phyloP scores from a whole-genome alignment of 2,329 filamentous ascomycete species.

The Pseudogymnoascus sp. region DNA sequence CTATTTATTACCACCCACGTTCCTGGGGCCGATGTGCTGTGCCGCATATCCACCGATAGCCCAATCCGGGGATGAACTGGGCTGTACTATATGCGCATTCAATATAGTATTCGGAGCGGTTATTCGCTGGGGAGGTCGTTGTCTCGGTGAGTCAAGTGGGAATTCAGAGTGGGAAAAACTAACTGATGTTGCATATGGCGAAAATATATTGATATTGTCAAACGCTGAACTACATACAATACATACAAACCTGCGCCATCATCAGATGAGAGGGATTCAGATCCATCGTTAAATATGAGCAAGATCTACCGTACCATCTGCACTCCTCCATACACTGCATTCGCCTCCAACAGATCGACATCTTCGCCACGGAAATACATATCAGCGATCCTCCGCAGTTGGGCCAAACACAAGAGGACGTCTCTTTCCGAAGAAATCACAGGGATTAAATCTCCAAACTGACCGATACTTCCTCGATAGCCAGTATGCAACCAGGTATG shows the following conservation, averaged over 20 bases:
- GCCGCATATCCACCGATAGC: not conserved
- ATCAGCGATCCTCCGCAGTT: not conserved
- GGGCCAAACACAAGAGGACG: not conserved
- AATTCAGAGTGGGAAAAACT: not conserved
- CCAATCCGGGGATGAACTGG: not conserved
- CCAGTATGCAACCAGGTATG: not conserved
- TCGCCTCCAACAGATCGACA: not conserved
- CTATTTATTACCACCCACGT: constrained; percentile 9
- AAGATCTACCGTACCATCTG: not conserved
- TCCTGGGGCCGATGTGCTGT: constrained; percentile 6
- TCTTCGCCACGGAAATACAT: not conserved
- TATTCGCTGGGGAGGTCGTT: not conserved
- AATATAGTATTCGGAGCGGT: not conserved
- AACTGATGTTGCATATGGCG: not conserved
- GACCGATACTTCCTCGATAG: not conserved
- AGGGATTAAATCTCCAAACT: not conserved
- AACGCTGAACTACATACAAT: not conserved
- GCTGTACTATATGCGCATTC: not conserved
- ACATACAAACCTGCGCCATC: not conserved
- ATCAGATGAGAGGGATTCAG: not conserved
- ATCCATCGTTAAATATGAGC: not conserved
- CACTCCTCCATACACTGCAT: not conserved
- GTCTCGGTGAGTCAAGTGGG: not conserved
- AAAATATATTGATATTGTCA: not conserved
- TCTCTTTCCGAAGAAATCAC: not conserved